Evolutionary conservation across 2,329 filamentous ascomycete species (phyloP).

Genomic region (Cercospora sp.): DNA sequence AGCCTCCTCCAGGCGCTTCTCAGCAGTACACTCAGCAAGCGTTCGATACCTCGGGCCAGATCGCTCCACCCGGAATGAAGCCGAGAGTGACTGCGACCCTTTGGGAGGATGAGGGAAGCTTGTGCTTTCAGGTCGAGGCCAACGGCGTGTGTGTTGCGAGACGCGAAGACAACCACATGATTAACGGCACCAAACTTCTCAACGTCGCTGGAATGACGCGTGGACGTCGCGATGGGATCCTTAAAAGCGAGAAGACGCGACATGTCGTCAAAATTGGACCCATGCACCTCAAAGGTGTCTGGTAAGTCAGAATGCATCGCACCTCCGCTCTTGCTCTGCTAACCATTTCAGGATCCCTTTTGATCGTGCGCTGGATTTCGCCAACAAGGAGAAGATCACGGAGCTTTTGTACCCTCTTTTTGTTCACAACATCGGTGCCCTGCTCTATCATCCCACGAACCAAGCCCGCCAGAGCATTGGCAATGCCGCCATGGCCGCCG

Average conservation of each 20-base stretch:
- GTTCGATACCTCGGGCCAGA: slow-evolving; percentile 87
- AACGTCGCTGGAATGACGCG: slow-evolving; percentile 99
- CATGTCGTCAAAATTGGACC: slow-evolving; percentile 98
- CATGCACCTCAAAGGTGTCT: slow-evolving; percentile 98
- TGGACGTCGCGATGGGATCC: slow-evolving; percentile 88
- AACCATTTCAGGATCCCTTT: slow-evolving; percentile 78
- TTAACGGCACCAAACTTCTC: slow-evolving; percentile 94
- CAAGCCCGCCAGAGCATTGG: slow-evolving; percentile 68
- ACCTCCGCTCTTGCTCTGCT: slow-evolving; percentile 9
- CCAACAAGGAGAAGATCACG: slow-evolving; percentile 99
- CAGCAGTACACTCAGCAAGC: slow-evolving; percentile 39
- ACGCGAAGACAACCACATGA: slow-evolving; percentile 98
- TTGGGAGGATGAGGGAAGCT: slow-evolving; percentile 96
- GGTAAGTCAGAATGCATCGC: slow-evolving; percentile 59
- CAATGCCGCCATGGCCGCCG: slow-evolving; percentile 70
- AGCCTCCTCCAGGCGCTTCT: slow-evolving; percentile 24
- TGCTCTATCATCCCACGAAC: slow-evolving; percentile 92
- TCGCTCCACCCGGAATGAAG: slow-evolving; percentile 92
- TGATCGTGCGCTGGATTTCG: slow-evolving; percentile 94
- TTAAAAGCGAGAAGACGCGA: slow-evolving; percentile 95
- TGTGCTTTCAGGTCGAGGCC: slow-evolving; percentile 97
- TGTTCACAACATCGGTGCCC: slow-evolving; percentile 91
- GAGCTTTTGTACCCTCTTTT: slow-evolving; percentile 93
- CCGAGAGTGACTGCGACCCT: slow-evolving; percentile 92
- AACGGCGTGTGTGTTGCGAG: slow-evolving; percentile 93